Base-by-base conservation (phyloP, 2,329 filamentous ascomycete genomes). In the Penicillium sp. region DNA sequence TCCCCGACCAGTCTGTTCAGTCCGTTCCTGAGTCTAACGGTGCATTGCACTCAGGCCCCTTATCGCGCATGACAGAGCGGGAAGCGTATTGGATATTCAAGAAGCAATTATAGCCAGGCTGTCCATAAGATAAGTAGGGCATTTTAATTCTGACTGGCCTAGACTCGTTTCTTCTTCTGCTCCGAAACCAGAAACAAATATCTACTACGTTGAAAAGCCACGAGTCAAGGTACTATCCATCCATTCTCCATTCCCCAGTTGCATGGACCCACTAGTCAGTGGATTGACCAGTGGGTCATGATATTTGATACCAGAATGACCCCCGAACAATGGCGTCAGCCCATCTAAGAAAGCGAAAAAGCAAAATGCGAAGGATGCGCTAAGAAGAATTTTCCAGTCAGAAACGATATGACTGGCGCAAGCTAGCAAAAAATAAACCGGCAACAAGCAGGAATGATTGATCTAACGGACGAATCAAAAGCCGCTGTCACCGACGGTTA, bases 121-220 rank as follows among this genome's bases (percentile, higher is more conserved):
- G 22, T 13, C 43, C 45, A 60, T 57, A 59, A 50, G 53, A 53
- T 29, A 50, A 1, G 24, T 26, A 27, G 22, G 33, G 19, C 10
- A 63, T 67, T 67, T 55, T n/a, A 52, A 66, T 65, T 21, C 41
- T 59, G 62, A 63, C 64, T 45, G 50, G 59, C 62, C 64, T 67
- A 65, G 59, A 52, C 62, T 64, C 48, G 31, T 64, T 64, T 57
- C 52, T 60, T 60, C 58, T 58, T 48, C 46, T 57, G 41, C 62
- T 59, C 63, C 60, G 62, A 64, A 53, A 51, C 55, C 8, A 16
- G 14, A 22, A 24, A 45, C 2, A 41, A 16, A 16, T 33, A 21
- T 24, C 21, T 44, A 44, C 41, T 46, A 24, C 24, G 24, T n/a
- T 29, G 22, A 1, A 31, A 33, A 48, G 11, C 33, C 19, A 22